Evolutionary conservation across 2,329 filamentous ascomycete genomes (phyloP), one percentile per base, ranked within the genome.

Genomic region (Penicillium sp.): DNA sequence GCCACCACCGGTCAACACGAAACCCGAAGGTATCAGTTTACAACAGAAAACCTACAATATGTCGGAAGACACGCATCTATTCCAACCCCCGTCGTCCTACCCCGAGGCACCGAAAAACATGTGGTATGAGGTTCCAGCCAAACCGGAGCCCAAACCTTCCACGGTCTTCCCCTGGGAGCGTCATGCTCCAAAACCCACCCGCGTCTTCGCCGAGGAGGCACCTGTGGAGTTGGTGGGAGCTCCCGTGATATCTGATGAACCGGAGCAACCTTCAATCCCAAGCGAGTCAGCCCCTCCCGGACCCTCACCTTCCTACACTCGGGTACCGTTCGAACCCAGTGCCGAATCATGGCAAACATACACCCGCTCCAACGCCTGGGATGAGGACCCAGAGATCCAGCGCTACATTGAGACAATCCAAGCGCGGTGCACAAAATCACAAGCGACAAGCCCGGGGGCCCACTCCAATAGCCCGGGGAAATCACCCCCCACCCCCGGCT

Each of bases 101-200:
- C 90, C 92, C 3, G 89, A 90, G 67, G 90, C 91, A 18, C 91
- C 92, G 0, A 88, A 82, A 71, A 83, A 92, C 67, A 92, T 96
- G 90, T 94, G 88, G 81, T 96, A 94, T 69, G 79, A 93, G 65
- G 82, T 95, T 35, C 91, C 91, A 6, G 69, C 63, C 38, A 72
- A 84, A 53, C 84, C 84, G 23, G 80, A 84, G 46, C 77, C 81
- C 60, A 82, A 77, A 57, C 82, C 86, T 15, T 81, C 82, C 46
- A 81, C 86, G 3, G 86, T 97, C 46, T 99, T 99, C 72, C 94
- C 94, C 0, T 99, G 94, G 94, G 94, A 99, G 72, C 75, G 74
- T 40, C 77, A 86, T 55, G 83, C 83, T 58, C 81, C 87, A 13
- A 84, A 79, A 64, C 75, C 85, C 10, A 83, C 82, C 8, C 75